Evolutionary conservation across 2,329 filamentous ascomycete genomes (phyloP), one percentile per base, ranked within the genome.

Genomic region (Penicillium frequentans): DNA sequence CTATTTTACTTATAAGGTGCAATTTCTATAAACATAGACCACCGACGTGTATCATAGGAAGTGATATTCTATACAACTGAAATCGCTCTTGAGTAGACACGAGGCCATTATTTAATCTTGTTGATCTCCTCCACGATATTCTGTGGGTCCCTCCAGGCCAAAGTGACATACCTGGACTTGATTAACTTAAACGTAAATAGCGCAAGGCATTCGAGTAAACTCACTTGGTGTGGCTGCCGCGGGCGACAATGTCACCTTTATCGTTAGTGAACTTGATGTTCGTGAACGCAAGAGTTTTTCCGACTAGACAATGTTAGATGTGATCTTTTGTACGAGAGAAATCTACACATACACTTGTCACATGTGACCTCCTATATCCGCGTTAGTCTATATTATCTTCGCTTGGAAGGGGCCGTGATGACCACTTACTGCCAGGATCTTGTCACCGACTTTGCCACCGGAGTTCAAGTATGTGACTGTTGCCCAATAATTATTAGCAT

Each of bases 211-310:
- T 31, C 11, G 23, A 13, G 16, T 31, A 1, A 49, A 65, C 76
- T 67, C 69, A 85, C 79, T 89, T 89, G 2, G 86, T 89, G 71
- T 89, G 86, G 64, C 86, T 88, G 3, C 86, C 86, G 57, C 86
- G 76, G 2, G 86, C 86, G 53, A 89, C 82, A 9, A 88, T 58
- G 50, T 88, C 81, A 48, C 85, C 79, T 55, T 84, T 82, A 16
- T 68, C 73, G 62, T 88, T 87, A 57, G 75, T 79, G 70, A 89
- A 89, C 48, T 77, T 79, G 62, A 88, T 84, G 3, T 78, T 82
- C 0, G 86, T 89, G 65, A 81, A 89, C 7, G 86, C 86, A 35
- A 88, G 74, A 2, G 83, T 88, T 70, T 88, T 88, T 26, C 86
- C 86, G 65, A 88, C 83, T 85, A 55, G 35, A 24, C 10, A 47